Evolutionary conservation across 2,329 filamentous ascomycete species (phyloP).

Genomic region (Alternaria sp.): DNA sequence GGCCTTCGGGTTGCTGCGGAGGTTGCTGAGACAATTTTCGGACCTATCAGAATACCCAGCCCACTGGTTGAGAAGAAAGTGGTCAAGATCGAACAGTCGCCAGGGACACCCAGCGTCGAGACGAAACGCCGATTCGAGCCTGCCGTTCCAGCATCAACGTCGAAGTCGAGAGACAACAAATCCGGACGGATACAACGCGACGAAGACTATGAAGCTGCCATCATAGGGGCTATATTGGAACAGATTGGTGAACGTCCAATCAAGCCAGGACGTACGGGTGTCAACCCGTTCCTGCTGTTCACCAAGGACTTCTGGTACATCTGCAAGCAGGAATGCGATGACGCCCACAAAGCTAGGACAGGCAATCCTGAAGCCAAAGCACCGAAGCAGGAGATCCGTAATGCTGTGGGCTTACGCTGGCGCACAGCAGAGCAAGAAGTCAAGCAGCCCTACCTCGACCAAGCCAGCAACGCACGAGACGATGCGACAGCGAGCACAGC

Average conservation of each 20-base stretch:
- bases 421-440: slow-evolving; percentile 73
- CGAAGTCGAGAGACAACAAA: slow-evolving; percentile 21
- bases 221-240: slow-evolving; percentile 62
- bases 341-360: slow-evolving; percentile 68
- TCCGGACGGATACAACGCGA: slow-evolving; percentile 35
- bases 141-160: slow-evolving; percentile 10
- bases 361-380: slow-evolving; percentile 72
- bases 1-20: slow-evolving; percentile 89
- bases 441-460: slow-evolving; percentile 78
- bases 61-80: slow-evolving; percentile 74
- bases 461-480: slow-evolving; percentile 73
- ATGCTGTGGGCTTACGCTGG: slow-evolving; percentile 90
- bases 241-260: slow-evolving; percentile 76
- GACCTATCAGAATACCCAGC: slow-evolving; percentile 75
- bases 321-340: slow-evolving; percentile 70
- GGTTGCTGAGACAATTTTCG: slow-evolving; percentile 78
- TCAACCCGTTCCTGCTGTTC: slow-evolving; percentile 89
- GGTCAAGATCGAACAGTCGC: slow-evolving; percentile 30
- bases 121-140: slow-evolving; percentile 34
- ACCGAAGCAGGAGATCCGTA: slow-evolving; percentile 75
- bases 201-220: slow-evolving; percentile 62
- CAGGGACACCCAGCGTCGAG: slow-evolving; percentile 18
- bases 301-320: slow-evolving; percentile 75
- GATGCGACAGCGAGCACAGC: slow-evolving; percentile 65
- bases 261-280: slow-evolving; percentile 73